A percentile compares a stretch with the other conserved stretches of the same genome.
phyloP scores from a whole-genome alignment of 441 rosid species.

The Mallotus repandus region DNA sequence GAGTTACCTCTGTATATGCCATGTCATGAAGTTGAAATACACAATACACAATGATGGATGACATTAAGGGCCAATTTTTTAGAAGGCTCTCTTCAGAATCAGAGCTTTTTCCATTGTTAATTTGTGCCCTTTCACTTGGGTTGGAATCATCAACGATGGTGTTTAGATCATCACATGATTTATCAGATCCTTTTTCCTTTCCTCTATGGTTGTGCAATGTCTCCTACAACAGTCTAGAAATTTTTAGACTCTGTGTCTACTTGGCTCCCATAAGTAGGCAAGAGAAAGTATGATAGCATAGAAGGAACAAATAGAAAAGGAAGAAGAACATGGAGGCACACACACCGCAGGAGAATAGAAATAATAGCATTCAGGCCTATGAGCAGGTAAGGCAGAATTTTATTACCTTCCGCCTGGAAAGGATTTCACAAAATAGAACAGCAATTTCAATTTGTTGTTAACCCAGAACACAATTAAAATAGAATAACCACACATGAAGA shows the following conservation, averaged over 20 bases:
- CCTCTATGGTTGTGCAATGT: constrained; percentile 43
- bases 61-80: constrained; percentile 53
- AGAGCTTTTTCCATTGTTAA: constrained; percentile 13
- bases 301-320: not conserved
- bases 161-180: constrained; percentile 23
- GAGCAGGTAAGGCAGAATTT: not conserved
- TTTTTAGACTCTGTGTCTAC: constrained; percentile 5
- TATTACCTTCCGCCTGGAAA: too few relatives aligned
- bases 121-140: constrained; percentile 17
- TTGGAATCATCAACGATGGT: constrained; percentile 12
- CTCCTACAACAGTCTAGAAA: constrained; percentile 34
- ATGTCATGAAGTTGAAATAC: constrained; percentile 59
- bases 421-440: too few relatives aligned
- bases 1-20: constrained; percentile 55
- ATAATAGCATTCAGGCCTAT: not conserved
- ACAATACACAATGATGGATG: constrained; percentile 47
- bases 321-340: not conserved
- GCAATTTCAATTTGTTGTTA: too few relatives aligned
- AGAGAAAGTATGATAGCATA: not conserved
- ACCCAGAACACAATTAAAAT: too few relatives aligned
- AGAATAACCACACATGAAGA: too few relatives aligned
- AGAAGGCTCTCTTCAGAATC: constrained; percentile 33
- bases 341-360: not conserved
- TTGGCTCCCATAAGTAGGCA: not conserved
- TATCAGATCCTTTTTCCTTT: constrained; percentile 14